Conservation (phyloP, 495 filamentous ascomycete genomes). For the Aspergillus ostianus region DNA sequence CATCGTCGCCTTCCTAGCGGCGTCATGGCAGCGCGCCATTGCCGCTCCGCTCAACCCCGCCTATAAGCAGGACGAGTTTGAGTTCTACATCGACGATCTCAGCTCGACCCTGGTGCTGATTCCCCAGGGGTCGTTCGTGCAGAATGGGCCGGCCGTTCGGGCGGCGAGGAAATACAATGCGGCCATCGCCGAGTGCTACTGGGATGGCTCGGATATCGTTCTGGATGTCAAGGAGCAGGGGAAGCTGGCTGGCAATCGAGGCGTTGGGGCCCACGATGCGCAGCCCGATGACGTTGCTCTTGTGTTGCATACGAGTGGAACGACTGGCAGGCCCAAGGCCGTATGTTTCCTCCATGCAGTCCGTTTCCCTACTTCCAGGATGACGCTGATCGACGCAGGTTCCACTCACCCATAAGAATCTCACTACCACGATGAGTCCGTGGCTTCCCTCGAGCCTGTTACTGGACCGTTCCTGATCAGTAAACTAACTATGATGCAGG, state of each 20-base stretch:
- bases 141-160: constrained; percentile 63
- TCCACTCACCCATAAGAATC: constrained; percentile 75
- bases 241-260: constrained; percentile 54
- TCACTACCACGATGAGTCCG: constrained; percentile 70
- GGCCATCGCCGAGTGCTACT: constrained; percentile 79
- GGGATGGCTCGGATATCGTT: constrained; percentile 65
- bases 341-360: constrained; percentile 31
- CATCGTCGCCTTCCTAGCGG: constrained; percentile 75
- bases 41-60: constrained; percentile 79
- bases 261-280: constrained; percentile 50
- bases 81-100: constrained; percentile 86
- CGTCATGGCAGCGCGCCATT: constrained; percentile 72
- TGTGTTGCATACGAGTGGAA: constrained; percentile 75
- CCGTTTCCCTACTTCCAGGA: not conserved
- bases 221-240: constrained; percentile 72
- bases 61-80: constrained; percentile 84
- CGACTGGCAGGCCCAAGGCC: constrained; percentile 80
- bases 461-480: not conserved
- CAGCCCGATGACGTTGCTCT: constrained; percentile 66
- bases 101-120: constrained; percentile 72
- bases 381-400: constrained; percentile 36
- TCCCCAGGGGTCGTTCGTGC: constrained; percentile 61
- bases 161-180: constrained; percentile 73
- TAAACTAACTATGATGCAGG: constrained; percentile 28
- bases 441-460: constrained; percentile 3